Percentiles rank a stretch among this genome's conserved stretches.
phyloP scores from a whole-genome alignment of 2,329 filamentous ascomycete species.

The Capronia epimyces region DNA sequence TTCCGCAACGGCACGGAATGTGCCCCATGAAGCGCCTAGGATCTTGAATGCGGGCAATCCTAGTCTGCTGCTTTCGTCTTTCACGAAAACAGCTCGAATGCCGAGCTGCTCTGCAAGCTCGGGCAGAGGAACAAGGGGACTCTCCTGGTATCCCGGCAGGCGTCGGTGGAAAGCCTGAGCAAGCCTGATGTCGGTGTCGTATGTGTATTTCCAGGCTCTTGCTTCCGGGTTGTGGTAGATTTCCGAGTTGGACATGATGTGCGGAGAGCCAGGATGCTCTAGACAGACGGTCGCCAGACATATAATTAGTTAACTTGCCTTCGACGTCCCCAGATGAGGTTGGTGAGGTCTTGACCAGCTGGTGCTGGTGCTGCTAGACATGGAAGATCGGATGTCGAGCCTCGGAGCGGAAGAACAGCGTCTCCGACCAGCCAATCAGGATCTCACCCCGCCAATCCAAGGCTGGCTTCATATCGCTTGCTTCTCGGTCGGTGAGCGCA shows the following conservation, averaged over 20 bases:
- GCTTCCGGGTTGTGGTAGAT: conserved; percentile 17
- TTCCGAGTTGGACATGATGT: conserved; percentile 8
- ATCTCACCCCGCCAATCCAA: not conserved
- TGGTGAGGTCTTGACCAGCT: too few relatives aligned
- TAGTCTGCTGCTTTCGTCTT: conserved; percentile 65
- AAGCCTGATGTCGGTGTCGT: conserved; percentile 11
- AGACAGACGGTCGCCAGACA: too few relatives aligned
- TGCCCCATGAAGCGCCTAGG: conserved; percentile 70
- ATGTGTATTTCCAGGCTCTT: conserved; percentile 9
- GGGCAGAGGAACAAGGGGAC: conserved; percentile 51
- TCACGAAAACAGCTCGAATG: conserved; percentile 57
- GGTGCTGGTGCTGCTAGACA: too few relatives aligned
- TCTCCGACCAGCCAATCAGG: not conserved
- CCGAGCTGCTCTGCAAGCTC: conserved; percentile 54
- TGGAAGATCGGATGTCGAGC: too few relatives aligned
- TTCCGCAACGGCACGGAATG: conserved; percentile 52
- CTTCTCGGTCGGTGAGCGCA: not conserved
- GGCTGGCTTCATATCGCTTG: not conserved
- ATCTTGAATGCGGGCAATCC: conserved; percentile 74
- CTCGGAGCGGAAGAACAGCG: not conserved
- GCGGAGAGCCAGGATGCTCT: too few relatives aligned
- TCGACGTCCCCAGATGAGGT: too few relatives aligned
- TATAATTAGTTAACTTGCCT: too few relatives aligned
- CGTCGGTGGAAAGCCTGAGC: conserved; percentile 49
- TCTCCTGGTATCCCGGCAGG: conserved; percentile 54